Conservation (phyloP, 257 asterid species). For the Fraxinus cuspidata region DNA sequence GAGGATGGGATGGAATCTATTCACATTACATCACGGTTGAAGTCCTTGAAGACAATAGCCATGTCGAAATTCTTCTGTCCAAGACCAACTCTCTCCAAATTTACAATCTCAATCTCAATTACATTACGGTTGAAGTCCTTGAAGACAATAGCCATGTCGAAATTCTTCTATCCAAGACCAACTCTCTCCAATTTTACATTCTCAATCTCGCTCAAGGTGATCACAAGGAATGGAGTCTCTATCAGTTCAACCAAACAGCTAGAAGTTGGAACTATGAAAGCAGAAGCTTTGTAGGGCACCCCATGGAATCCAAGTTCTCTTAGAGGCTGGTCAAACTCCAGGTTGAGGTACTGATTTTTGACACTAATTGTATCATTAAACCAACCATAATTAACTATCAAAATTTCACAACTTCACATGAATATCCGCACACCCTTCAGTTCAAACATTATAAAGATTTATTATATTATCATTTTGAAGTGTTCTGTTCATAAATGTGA, state of each 20-base stretch:
- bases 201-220: constrained; percentile 65
- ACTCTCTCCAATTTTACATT: constrained; percentile 75
- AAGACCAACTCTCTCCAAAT: no score
- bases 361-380: constrained; percentile 46
- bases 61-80: no score
- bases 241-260: constrained; percentile 71
- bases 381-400: constrained; percentile 20
- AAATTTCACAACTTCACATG: background rate
- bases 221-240: constrained; percentile 71
- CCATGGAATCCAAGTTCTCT: constrained; percentile 80
- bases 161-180: constrained; percentile 83
- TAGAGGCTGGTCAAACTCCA: constrained; percentile 77
- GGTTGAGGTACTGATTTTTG: no score
- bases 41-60: no score
- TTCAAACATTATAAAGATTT: constrained; percentile 1
- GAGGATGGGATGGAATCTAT: no score
- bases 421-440: constrained; percentile 8
- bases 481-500: background rate
- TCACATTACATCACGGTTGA: no score
- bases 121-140: constrained; percentile 77
- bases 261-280: constrained; percentile 71
- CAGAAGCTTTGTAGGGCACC: constrained; percentile 67
- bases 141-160: constrained; percentile 76
- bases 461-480: background rate
- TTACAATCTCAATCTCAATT: no score